Evolutionary conservation across 2,329 filamentous ascomycete species (phyloP), one percentile per base, ranked within the genome.

Genomic region (Fusarium nanum): DNA sequence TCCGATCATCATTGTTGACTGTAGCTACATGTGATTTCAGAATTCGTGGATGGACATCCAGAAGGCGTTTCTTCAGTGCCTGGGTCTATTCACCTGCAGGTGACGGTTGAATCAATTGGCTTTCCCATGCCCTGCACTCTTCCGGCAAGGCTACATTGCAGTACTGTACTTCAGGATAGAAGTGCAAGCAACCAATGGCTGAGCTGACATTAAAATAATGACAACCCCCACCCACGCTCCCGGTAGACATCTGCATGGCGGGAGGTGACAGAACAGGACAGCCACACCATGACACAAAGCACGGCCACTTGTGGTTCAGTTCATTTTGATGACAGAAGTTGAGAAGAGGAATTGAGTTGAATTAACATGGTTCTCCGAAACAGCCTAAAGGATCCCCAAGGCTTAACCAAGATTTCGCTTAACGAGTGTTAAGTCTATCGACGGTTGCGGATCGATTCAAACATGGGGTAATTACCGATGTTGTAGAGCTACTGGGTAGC

Each of bases 221-320:
- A 58, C 60, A 52, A 25, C 47, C 49, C 46, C 68, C 53, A 53
- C 25, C 37, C 55, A 30, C 28, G 20, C 44, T 41, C 34, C 50
- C 37, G 52, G 58, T 60, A 67, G 64, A 71, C 70, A 70, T 66
- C 60, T 70, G 60, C 49, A 53, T 42, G 49, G 41, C n/a, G 34
- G 34, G 49, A 28, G 23, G 27, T 42, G 49, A 53, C 34, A n/a
- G 34, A 34, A 28, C 56, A 45, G 44, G 34, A 56, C 56, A 56
- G 72, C 70, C 72, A 73, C 67, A 71, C 18, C 32, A 54, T 55
- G 14, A 49, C 18, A 57, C 28, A 55, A 25, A 47, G 63, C 67
- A 70, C 34, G 11, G 48, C 41, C 58, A 73, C 64, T 55, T 42
- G 30, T 66, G 25, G n/a, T 59, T 54, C 40, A n/a, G 18, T 37